These are phyloP conservation scores for Aspergillus flavus DNA, from an alignment of 2,329 filamentous ascomycete genomes.

Conservation along the genomic window DNA sequence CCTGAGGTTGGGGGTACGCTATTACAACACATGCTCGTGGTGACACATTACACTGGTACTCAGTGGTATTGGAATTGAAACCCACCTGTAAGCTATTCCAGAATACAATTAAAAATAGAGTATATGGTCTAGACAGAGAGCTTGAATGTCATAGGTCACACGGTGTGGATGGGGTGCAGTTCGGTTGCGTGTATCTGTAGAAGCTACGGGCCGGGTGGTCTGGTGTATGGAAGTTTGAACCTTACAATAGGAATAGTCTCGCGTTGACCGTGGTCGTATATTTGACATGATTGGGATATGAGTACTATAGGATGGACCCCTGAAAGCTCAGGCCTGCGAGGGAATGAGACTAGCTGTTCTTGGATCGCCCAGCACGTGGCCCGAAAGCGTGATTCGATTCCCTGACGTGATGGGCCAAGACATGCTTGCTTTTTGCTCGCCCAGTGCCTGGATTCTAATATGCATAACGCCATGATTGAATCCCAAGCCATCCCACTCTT, in stretches of 20 bases:
- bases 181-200: not conserved
- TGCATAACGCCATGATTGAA: not conserved
- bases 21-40: not conserved
- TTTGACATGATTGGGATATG: not conserved
- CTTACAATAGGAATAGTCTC: not conserved
- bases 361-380: not conserved
- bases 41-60: no score
- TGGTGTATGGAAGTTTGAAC: not conserved
- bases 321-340: not conserved
- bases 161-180: no score
- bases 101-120: not conserved
- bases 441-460: not conserved
- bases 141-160: not conserved
- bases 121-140: not conserved
- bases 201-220: no score
- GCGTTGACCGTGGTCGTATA: not conserved
- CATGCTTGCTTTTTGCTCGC: not conserved
- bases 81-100: not conserved
- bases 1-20: not conserved
- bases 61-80: not conserved
- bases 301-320: not conserved
- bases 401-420: not conserved
- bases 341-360: not conserved
- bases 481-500: not conserved
- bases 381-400: constrained; percentile 1